phyloP scores from a whole-genome alignment of 495 filamentous ascomycete species.

The Aspergillus taichungensis region DNA sequence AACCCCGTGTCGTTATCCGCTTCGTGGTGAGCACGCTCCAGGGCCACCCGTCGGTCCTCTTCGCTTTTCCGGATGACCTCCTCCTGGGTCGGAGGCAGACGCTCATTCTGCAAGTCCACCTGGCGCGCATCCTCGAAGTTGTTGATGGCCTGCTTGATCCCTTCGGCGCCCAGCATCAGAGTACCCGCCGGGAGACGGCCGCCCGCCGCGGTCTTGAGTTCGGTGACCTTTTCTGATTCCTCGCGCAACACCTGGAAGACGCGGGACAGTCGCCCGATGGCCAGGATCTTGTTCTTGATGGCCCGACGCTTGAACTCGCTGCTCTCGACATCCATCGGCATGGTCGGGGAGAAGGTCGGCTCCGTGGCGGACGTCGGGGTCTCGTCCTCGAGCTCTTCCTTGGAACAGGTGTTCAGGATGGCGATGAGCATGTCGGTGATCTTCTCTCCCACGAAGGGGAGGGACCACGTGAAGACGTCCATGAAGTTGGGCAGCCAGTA shows the following conservation, averaged over 20 bases:
- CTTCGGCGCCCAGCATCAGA: slow-evolving; percentile 94
- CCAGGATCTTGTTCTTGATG: slow-evolving; percentile 99
- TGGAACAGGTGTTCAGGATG: slow-evolving; percentile 94
- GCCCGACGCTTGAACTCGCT: slow-evolving; percentile 88
- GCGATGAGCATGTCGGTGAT: slow-evolving; percentile 99
- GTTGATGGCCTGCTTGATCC: slow-evolving; percentile 97
- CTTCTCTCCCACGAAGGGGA: slow-evolving; percentile 98
- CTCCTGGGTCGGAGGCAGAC: slow-evolving; percentile 82
- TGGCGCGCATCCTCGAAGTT: slow-evolving; percentile 97
- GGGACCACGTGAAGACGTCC: slow-evolving; percentile 99
- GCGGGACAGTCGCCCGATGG: slow-evolving; percentile 90
- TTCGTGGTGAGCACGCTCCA: slow-evolving; percentile 75
- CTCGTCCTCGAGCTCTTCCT: slow-evolving; percentile 88
- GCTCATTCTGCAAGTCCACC: slow-evolving; percentile 95
- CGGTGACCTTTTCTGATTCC: slow-evolving; percentile 92
- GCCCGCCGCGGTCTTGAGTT: slow-evolving; percentile 93
- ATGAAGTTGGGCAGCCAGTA: slow-evolving; percentile 99
- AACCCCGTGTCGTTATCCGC: slow-evolving; percentile 86
- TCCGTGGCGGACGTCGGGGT: slow-evolving; percentile 55
- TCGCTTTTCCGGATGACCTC: slow-evolving; percentile 75
- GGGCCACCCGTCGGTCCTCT: slow-evolving; percentile 67
- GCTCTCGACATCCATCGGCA: slow-evolving; percentile 65
- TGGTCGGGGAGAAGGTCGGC: slow-evolving; percentile 56
- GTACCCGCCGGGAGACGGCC: slow-evolving; percentile 91
- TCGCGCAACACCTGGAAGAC: slow-evolving; percentile 98